These are phyloP conservation scores for Rhytidhysteron rufulum DNA, from an alignment of 2,329 filamentous ascomycete species.

Conservation along the genomic window DNA sequence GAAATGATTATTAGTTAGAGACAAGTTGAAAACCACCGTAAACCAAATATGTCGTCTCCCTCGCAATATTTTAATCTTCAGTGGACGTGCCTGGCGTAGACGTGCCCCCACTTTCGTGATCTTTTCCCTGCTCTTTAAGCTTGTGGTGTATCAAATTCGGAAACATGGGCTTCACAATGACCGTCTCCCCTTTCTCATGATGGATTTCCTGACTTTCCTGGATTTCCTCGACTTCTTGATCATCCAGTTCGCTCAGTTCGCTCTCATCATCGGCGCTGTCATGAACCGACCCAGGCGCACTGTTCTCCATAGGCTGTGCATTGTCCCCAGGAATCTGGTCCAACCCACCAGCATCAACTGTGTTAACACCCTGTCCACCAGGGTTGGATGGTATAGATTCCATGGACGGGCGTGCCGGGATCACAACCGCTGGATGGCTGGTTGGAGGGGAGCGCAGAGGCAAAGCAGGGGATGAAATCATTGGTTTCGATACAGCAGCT, in stretches of 20 bases:
- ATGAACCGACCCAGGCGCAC: slow-evolving; percentile 53
- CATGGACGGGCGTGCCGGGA: slow-evolving; percentile 6
- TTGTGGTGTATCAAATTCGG: slow-evolving; percentile 19
- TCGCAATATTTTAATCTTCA: no score
- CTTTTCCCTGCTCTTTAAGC: slow-evolving; percentile 1
- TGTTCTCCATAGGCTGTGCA: slow-evolving; percentile 47
- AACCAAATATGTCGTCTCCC: no score
- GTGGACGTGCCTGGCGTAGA: no score
- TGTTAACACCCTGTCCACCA: neutral
- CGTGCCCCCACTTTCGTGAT: neutral
- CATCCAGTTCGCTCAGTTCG: slow-evolving; percentile 52
- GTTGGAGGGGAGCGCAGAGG: slow-evolving; percentile 31
- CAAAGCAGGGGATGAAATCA: slow-evolving; percentile 27
- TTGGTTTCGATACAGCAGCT: slow-evolving; percentile 46
- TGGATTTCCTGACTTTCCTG: slow-evolving; percentile 13
- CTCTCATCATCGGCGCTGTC: slow-evolving; percentile 54
- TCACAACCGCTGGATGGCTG: slow-evolving; percentile 12
- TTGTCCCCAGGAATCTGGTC: slow-evolving; percentile 33
- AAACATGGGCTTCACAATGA: slow-evolving; percentile 20
- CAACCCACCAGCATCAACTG: slow-evolving; percentile 9
- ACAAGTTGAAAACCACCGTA: no score
- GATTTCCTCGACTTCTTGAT: slow-evolving; percentile 35
- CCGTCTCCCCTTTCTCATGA: slow-evolving; percentile 8
- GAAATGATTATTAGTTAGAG: no score
- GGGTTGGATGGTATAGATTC: neutral